A percentile compares a stretch with the other conserved stretches of the same genome.
Conservation (phyloP, 257 asterid species). For the Capsicum chinense region DNA sequence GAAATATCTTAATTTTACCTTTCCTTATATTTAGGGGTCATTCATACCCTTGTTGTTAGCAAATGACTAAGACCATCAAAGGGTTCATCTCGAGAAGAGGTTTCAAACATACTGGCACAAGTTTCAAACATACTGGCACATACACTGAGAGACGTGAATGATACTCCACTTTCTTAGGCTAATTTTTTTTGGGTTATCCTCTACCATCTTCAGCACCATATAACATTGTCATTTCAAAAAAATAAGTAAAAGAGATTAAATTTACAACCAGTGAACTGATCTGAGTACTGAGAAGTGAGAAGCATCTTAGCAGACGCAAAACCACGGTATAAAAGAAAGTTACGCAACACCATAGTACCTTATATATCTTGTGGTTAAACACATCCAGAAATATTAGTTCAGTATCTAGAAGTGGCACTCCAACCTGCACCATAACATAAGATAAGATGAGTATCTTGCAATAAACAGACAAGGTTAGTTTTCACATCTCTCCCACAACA, state of each 20-base stretch:
- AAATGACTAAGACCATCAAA: not conserved
- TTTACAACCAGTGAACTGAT: constrained; percentile 12
- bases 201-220: not conserved
- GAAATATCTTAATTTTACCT: not conserved
- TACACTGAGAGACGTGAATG: not conserved
- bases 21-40: too few species aligned
- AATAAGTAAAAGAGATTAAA: not conserved
- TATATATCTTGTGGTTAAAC: constrained; percentile 78
- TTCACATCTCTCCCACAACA: not conserved
- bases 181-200: not conserved
- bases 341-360: constrained; percentile 47
- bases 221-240: not conserved
- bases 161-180: not conserved
- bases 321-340: constrained; percentile 2
- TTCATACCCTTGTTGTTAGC: not conserved
- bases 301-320: constrained; percentile 5
- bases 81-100: not conserved
- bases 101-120: not conserved
- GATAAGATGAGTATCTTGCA: constrained; percentile 28
- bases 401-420: constrained; percentile 72
- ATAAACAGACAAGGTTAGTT: constrained; percentile 1
- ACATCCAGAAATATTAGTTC: constrained; percentile 84
- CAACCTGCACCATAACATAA: constrained; percentile 59
- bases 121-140: not conserved
- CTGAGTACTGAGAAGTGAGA: constrained; percentile 12